Base-by-base conservation (phyloP, 345 rosid species). In the Eucalyptus marginata region DNA sequence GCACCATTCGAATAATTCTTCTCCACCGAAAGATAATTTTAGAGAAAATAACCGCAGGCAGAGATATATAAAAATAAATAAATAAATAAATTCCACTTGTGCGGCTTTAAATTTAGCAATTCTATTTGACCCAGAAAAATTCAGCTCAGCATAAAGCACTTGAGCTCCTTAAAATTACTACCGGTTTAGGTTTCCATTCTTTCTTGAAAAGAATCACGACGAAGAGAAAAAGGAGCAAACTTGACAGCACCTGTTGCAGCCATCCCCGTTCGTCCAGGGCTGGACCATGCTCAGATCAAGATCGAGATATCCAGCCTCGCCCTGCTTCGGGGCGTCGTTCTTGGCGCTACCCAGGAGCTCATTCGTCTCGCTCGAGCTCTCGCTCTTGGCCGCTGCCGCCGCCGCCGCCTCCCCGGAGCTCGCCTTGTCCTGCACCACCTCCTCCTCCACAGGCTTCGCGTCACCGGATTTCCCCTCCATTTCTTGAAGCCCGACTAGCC, bases 231-330 rank as follows among this genome's bases (percentile, higher is more conserved):
- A 62, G 47, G 62, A 87, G 43, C 7, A 14, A 44, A 87, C 50
- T 33, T 50, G 44, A 51, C 12, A 62, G 22, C 52, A 51, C 49
- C 33, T 51, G 68, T 49, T 29, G 14, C n/a, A 84, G 87, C 56
- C 56, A 88, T 87, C 86, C 64, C 29, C 56, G 85, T 81, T 93
- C 46, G 88, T 89, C 93, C 44, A 58, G 58, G 47, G 89, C 88
- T 46, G 87, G 89, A 86, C 88, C 93, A 51, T 79, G 85, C 88
- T 71, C 86, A 58, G 76, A 81, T 86, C 92, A 24, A 49, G 89
- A 86, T 86, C 92, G 25, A 49, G 89, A 87, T 93, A 93, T 94
- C 94, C 95, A 87, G 64, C 87, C 66, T 86, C 84, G 16, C 5
- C 56, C 10, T 44, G 89, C 49, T 91, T 86, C 6, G 43, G 91